Base-by-base conservation (phyloP, 73 alveolate species). In the Tetrahymena thermophila region DNA sequence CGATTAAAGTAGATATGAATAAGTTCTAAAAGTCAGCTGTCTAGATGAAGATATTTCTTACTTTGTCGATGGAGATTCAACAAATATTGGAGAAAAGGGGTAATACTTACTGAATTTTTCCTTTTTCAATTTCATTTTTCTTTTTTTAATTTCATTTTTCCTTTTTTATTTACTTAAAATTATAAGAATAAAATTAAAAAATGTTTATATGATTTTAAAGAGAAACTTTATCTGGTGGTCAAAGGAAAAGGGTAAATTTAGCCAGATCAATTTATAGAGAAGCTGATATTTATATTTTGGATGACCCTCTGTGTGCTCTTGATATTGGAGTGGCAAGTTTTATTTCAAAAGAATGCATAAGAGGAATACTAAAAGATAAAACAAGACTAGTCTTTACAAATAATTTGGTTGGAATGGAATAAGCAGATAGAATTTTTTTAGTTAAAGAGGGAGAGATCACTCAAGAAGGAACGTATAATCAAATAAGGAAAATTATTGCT, bases 31-130 rank as follows among this genome's bases (percentile, higher is more conserved):
- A 84, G 96, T 89, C 37, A 96, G 99, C 85, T 98, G 98, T 85
- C 95, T 98, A 38, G 93, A 96, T 35, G 94, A 98, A 23, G 99
- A 98, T 95, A 96, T 98, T 23, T 99, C 97, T 93, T 96, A 94
- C 94, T 89, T 97, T 97, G 44, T 96, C 94, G 89, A 97, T 94
- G 94, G 97, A 96, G 99, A 98, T 96, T 93, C 56, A 84, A 99
- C 99, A 23, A 99, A 98, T 89, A 98, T 98, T 10, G 99, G 99
- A 34, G 99, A 98, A 95, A 98, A 98, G 95, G 99, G 99, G 89
- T 71, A 71, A 40, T 40, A n/a, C n/a, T n/a, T n/a, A n/a, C n/a
- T n/a, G n/a, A n/a, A n/a, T n/a, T n/a, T n/a, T n/a, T n/a, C n/a
- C n/a, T n/a, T n/a, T n/a, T n/a, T n/a, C n/a, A n/a, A n/a, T n/a